Evolutionary conservation across 23 red algal species (phyloP).

Genomic region (Gracilaria domingensis): DNA sequence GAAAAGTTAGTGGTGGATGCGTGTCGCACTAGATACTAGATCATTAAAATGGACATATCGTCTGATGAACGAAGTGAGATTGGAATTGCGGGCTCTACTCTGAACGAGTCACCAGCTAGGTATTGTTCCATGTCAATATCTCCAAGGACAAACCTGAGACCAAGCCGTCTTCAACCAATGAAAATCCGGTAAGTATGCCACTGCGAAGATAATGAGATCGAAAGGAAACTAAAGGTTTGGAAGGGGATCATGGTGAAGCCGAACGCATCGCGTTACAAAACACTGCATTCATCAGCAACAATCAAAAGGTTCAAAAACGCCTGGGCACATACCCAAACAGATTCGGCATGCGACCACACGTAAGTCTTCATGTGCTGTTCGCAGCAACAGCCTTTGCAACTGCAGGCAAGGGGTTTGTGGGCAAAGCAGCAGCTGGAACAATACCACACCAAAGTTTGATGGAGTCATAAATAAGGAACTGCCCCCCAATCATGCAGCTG

Average conservation of each 20-base stretch:
- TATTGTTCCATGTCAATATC: not conserved
- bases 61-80: not conserved
- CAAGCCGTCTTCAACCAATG: not conserved
- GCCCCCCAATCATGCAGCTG: slow-evolving; percentile 84
- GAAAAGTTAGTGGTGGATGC: slow-evolving; percentile 7
- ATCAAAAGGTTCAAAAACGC: not conserved
- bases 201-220: not conserved
- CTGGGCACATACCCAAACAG: not conserved
- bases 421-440: slow-evolving; percentile 60
- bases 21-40: slow-evolving; percentile 4
- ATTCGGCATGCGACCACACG: not conserved
- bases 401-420: slow-evolving; percentile 24
- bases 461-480: slow-evolving; percentile 95
- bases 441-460: slow-evolving; percentile 91
- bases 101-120: not conserved
- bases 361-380: not conserved
- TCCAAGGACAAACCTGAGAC: not conserved
- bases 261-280: not conserved
- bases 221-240: not conserved
- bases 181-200: not conserved
- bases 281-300: not conserved
- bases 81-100: not conserved
- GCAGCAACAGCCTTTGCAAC: slow-evolving; percentile 27
- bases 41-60: not conserved
- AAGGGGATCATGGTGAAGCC: not conserved